Evolutionary conservation across 805 yeast genomes (phyloP), one percentile per base, ranked within the genome.

Genomic region (Isabelozyma pseudorhagii): DNA sequence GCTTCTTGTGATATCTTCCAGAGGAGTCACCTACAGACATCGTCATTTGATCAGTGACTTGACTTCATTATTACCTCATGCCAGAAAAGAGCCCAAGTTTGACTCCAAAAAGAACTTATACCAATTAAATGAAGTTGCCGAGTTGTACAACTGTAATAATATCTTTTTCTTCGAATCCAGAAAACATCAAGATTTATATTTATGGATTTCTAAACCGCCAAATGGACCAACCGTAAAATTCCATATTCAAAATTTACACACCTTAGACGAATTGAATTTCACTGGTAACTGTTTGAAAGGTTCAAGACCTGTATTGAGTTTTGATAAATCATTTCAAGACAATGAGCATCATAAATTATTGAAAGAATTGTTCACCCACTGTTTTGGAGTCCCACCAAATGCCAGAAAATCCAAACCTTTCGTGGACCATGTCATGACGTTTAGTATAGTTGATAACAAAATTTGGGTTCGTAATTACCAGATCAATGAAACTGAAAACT

Each of bases 191-290:
- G 99, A 94, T 72, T 81, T 94, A 62, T 94, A 94, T 68, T 69
- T 94, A 68, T 94, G 97, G 97, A 68, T 94, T 55, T 82, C 97
- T 34, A 93, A 94, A 71, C 94, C 98, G 28, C 99, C 99, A 41
- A 93, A 94, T 67, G 99, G 99, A 1, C 99, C 99, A 51, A 93
- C 97, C 21, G 74, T 89, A 61, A 94, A 94, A 71, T 93, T 94
- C 69, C 94, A 87, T 66, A 80, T 94, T 51, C 97, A 93, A 72
- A 94, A 94, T 71, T 78, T 94, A 72, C 98, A 94, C 69, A 94
- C 98, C 34, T 82, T 91, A 77, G 97, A 92, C 63, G 99, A 94
- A 71, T 77, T 94, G 55, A 92, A 94, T 67, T 94, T 94, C 74
- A 91, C 97, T 10, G 99, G 99, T 46, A 94, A 94, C 73, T 90